Conservation (phyloP, 345 rosid species). For the Moricandia arvensis region DNA sequence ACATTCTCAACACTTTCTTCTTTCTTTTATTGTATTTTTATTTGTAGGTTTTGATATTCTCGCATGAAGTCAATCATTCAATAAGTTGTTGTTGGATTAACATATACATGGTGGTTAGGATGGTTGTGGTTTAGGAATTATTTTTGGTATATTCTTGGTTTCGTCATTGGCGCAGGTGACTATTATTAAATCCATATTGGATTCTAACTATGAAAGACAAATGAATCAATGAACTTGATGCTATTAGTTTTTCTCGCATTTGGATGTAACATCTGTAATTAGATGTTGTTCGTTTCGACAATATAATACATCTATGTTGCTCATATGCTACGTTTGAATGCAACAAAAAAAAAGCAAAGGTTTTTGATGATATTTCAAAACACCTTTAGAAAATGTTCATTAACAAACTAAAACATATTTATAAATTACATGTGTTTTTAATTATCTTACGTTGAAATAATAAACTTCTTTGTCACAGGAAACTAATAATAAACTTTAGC, state of each 20-base stretch:
- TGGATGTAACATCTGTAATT: background rate
- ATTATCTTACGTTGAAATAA: background rate
- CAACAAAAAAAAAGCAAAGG: background rate
- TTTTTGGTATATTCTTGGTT: conserved; percentile 1
- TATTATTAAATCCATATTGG: conserved; percentile 4
- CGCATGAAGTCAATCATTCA: conserved; percentile 37
- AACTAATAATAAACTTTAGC: background rate
- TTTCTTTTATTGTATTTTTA: background rate
- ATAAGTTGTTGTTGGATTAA: background rate
- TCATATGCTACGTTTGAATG: background rate
- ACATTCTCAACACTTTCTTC: conserved; percentile 40
- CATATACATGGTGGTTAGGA: conserved; percentile 29
- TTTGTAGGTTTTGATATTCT: conserved; percentile 19
- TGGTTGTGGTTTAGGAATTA: conserved; percentile 23
- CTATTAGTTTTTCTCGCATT: background rate
- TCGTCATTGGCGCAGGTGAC: conserved; percentile 3
- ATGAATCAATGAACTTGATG: background rate
- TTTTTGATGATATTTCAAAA: background rate
- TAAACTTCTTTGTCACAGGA: background rate
- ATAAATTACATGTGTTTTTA: background rate
- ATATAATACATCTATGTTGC: background rate
- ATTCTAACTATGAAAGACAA: background rate
- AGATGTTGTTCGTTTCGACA: background rate
- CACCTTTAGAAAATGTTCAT: background rate
- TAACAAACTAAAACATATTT: background rate